These are phyloP conservation scores for Flaveria brownii DNA, from an alignment of 129 eudicot genomes.

Conservation along the genomic window DNA sequence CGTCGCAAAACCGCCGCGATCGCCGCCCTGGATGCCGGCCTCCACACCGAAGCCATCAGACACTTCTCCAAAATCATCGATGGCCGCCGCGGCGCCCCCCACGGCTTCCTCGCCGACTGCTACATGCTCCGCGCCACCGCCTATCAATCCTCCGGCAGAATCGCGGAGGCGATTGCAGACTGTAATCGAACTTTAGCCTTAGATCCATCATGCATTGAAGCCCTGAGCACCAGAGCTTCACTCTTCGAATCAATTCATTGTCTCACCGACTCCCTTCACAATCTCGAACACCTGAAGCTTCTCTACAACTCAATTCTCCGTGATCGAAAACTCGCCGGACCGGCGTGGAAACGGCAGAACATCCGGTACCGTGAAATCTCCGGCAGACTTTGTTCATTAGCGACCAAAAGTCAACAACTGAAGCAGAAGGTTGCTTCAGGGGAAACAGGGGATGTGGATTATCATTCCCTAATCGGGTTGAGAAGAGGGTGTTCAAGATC, in stretches of 20 bases:
- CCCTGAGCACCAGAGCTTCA: constrained; percentile 67
- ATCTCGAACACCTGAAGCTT: constrained; percentile 86
- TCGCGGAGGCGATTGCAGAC: constrained; percentile 85
- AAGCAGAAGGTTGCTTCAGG: constrained; percentile 90
- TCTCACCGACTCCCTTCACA: constrained; percentile 81
- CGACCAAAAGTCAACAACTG: constrained; percentile 63
- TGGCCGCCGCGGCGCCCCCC: constrained; percentile 90
- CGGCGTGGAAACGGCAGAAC: constrained; percentile 70
- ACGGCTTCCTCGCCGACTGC: constrained; percentile 87
- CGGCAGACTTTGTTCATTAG: constrained; percentile 59
- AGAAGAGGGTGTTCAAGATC: constrained; percentile 88
- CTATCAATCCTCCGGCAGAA: constrained; percentile 58
- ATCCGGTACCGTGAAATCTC: constrained; percentile 85
- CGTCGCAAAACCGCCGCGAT: constrained; percentile 90
- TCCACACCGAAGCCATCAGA: constrained; percentile 72
- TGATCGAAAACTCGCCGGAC: constrained; percentile 81
- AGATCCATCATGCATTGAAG: constrained; percentile 71
- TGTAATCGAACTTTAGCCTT: constrained; percentile 78
- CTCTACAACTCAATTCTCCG: constrained; percentile 78
- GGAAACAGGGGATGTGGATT: constrained; percentile 90
- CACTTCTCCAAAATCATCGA: constrained; percentile 93
- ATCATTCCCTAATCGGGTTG: constrained; percentile 68
- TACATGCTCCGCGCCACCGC: constrained; percentile 83
- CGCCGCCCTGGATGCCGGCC: constrained; percentile 93
- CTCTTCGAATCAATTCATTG: constrained; percentile 78